A percentile compares a stretch with the other conserved stretches of the same genome.
phyloP scores from a whole-genome alignment of 2,329 filamentous ascomycete species.

The Cadophora sp. region DNA sequence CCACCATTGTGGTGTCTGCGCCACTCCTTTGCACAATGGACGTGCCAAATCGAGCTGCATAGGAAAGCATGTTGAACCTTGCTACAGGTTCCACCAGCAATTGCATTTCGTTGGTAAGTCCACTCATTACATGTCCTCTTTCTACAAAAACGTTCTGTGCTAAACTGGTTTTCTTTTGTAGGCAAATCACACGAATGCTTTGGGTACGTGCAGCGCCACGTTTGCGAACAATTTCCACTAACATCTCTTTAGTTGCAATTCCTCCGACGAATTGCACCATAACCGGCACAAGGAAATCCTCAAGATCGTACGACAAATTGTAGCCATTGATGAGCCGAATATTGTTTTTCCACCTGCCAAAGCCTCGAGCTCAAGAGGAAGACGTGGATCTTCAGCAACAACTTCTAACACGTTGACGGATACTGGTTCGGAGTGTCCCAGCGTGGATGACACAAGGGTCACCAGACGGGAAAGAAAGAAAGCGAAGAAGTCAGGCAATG shows the following conservation, averaged over 20 bases:
- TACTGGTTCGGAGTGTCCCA: constrained; percentile 31
- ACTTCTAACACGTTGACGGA: constrained; percentile 29
- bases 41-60: constrained; percentile 42
- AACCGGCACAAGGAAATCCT: constrained; percentile 43
- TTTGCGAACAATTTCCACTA: constrained; percentile 13
- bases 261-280: constrained; percentile 43
- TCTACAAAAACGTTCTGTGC: constrained; percentile 1
- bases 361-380: constrained; percentile 5
- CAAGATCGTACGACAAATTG: constrained; percentile 37
- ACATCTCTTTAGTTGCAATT: constrained; percentile 38
- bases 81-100: constrained; percentile 44
- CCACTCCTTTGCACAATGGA: constrained; percentile 41
- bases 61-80: constrained; percentile 45
- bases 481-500: constrained; percentile 35
- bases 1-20: constrained; percentile 44
- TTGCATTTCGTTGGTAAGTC: constrained; percentile 44
- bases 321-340: constrained; percentile 30
- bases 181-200: constrained; percentile 43
- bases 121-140: not conserved
- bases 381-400: constrained; percentile 20
- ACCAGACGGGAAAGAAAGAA: constrained; percentile 39
- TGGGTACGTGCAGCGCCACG: constrained; percentile 31
- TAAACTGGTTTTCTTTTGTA: constrained; percentile 23
- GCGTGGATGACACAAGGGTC: constrained; percentile 21
- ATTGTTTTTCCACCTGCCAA: constrained; percentile 21